Base-by-base conservation (phyloP, 1,284 basidiomycete genomes). In the Heterobasidion irregulare region DNA sequence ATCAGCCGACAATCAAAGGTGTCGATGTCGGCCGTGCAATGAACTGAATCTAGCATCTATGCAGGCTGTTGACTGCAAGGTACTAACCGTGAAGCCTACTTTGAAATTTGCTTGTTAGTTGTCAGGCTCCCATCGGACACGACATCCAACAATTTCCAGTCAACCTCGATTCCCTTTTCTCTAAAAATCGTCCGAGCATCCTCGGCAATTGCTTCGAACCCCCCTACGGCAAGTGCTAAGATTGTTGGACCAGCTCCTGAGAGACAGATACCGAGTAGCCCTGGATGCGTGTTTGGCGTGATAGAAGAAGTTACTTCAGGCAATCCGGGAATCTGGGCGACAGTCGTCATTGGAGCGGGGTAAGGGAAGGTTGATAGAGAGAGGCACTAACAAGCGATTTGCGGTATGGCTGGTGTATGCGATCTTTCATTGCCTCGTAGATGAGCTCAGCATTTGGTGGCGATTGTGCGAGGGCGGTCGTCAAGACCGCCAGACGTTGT, bases 341-440 rank as follows among this genome's bases (percentile, higher is more conserved):
- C 26, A 36, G 43, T 6, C 44, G 38, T 53, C 45, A 55, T n/a
- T 8, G 34, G 35, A 47, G 6, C 47, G 36, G 13, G 47, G 34
- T 5, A 38, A 41, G 45, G 50, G 51, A 32, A 53, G 32, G 6
- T 43, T 36, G 18, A 7, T 18, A 44, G 54, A 34, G 16, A 41
- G 51, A 54, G 15, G 9, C 8, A 74, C 83, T 48, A 66, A 92
- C 94, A 54, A 99, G 77, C 45, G 79, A 72, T 72, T 90, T 92
- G 38, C 97, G 84, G 71, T 98, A 99, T 0, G 97, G 97, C 69
- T 99, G 97, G 70, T 99, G 97, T 12, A 99, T 82, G 50, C 90
- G 84, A 73, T 99, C 97, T 69, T 98, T 98, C 97, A 99, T 99
- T 0, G 96, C 97, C 70, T 99, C 95, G 72, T 96, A 99, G 62